These are phyloP conservation scores for Didymella glomerata DNA, from an alignment of 2,329 filamentous ascomycete genomes.

Conservation along the genomic window DNA sequence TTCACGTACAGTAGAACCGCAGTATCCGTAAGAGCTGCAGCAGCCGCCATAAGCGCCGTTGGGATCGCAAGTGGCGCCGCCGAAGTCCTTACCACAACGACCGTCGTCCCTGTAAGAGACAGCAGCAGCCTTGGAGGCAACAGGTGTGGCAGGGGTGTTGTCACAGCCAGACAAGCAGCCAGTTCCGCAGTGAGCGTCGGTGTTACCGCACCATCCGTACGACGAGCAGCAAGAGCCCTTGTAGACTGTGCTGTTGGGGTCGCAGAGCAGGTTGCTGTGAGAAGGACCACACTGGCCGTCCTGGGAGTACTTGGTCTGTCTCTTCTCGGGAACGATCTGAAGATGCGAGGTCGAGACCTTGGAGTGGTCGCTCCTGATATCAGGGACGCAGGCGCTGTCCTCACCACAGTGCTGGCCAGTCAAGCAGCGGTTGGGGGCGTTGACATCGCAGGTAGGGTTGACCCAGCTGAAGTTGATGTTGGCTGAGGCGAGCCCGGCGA, in stretches of 20 bases:
- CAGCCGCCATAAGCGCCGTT: slow-evolving; percentile 52
- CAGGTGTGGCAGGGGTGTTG: slow-evolving; percentile 20
- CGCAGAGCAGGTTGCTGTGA: slow-evolving; percentile 52
- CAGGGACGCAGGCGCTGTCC: slow-evolving; percentile 46
- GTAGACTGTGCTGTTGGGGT: slow-evolving; percentile 57
- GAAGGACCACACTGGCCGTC: slow-evolving; percentile 53
- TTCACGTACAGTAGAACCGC: slow-evolving; percentile 39
- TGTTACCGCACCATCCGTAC: slow-evolving; percentile 56
- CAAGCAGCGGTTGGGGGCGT: slow-evolving; percentile 43
- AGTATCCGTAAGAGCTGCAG: slow-evolving; percentile 49
- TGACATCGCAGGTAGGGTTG: slow-evolving; percentile 54
- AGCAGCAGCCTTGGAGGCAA: slow-evolving; percentile 17
- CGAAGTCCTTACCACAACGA: slow-evolving; percentile 53
- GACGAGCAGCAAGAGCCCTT: slow-evolving; percentile 57
- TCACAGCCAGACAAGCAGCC: slow-evolving; percentile 50
- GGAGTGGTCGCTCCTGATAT: slow-evolving; percentile 38
- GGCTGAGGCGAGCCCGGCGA: slow-evolving; percentile 51
- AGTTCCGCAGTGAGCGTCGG: slow-evolving; percentile 50
- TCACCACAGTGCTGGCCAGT: slow-evolving; percentile 50
- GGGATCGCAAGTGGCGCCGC: slow-evolving; percentile 51
- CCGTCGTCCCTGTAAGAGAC: slow-evolving; percentile 44
- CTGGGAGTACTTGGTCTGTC: slow-evolving; percentile 47
- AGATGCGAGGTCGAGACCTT: slow-evolving; percentile 38
- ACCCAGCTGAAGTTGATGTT: slow-evolving; percentile 61
- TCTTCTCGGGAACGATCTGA: slow-evolving; percentile 37